Conservation (phyloP, 2,329 filamentous ascomycete species). For the Lasiodiplodia sp. region DNA sequence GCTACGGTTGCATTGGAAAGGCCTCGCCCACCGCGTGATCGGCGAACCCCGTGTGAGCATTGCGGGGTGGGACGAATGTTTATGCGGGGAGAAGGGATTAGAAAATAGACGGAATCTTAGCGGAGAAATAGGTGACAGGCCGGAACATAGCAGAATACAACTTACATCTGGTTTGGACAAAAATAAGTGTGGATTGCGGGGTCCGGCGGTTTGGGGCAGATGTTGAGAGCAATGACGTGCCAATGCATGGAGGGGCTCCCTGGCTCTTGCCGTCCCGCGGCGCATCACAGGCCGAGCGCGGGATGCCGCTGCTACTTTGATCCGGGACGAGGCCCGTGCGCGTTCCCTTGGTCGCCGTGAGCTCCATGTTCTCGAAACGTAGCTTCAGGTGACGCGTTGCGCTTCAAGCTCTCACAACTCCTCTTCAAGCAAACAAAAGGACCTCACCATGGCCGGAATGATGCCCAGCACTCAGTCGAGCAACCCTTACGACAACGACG, state of each 20-base stretch:
- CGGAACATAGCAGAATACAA: background rate
- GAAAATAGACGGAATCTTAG: background rate
- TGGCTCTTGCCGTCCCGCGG: background rate
- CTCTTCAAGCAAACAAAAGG: background rate
- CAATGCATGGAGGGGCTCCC: slow-evolving; percentile 17
- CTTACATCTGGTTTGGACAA: background rate
- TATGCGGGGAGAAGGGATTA: background rate
- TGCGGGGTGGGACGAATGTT: background rate
- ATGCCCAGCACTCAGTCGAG: slow-evolving; percentile 49
- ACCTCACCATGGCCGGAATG: slow-evolving; percentile 52
- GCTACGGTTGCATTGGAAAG: slow-evolving; percentile 26
- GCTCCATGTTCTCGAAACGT: slow-evolving; percentile 25
- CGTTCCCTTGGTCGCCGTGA: slow-evolving; percentile 3
- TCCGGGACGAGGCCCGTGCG: background rate
- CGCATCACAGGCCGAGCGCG: background rate
- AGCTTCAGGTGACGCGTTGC: slow-evolving; percentile 27
- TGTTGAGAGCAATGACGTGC: slow-evolving; percentile 14
- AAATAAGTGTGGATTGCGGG: slow-evolving; percentile 15
- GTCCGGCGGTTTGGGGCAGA: background rate
- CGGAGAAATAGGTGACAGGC: background rate
- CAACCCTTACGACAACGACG: slow-evolving; percentile 54
- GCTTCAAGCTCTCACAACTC: slow-evolving; percentile 6
- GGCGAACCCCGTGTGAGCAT: slow-evolving; percentile 23
- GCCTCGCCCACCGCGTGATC: slow-evolving; percentile 29
- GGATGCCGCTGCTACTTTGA: background rate